Base-by-base conservation (phyloP, 2,329 filamentous ascomycete genomes). In the Diaporthe caulivora region DNA sequence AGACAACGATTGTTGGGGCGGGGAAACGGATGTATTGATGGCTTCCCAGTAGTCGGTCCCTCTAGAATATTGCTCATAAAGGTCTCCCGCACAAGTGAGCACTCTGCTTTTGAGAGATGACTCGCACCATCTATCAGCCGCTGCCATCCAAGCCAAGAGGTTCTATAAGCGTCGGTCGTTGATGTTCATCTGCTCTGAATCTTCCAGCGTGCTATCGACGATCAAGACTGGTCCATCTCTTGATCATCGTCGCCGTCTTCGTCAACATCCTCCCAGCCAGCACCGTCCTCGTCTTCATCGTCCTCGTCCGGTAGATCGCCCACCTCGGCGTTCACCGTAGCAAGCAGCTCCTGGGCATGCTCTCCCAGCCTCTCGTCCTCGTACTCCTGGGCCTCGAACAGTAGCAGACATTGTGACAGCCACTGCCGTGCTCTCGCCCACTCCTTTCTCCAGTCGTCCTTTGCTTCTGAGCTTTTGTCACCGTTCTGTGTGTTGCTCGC, bases 361-460 rank as follows among this genome's bases (percentile, higher is more conserved):
- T 93, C 91, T 68, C 91, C 91, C 34, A 97, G 85, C 76, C 93
- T 87, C 75, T 95, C 93, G 77, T 97, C 94, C 81, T 97, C 95
- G 81, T 98, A 98, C 69, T 96, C 92, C 78, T 97, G 89, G 78
- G 89, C 80, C 51, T 90, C 85, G 81, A 94, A 98, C n/a, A 98
- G 88, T 80, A 92, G 92, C 76, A 97, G 86, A 80, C 94, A 94
- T 79, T 93, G 94, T 72, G 90, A 91, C 60, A 98, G 87, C 94
- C 95, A 98, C 79, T 93, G 91, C 71, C 94, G 90, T 78, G 95
- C 94, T 21, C 94, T 92, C 72, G 90, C 90, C 87, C 95, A 91
- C 7, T 91, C 88, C 1, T 88, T 86, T 77, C 89, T 89, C 84
- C 90, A 90, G 62, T 86, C 85, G 60, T 90, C 77, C 13, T 79